Evolutionary conservation across 2,329 filamentous ascomycete genomes (phyloP), one percentile per base, ranked within the genome.

Genomic region (Coniochaeta pulveracea): DNA sequence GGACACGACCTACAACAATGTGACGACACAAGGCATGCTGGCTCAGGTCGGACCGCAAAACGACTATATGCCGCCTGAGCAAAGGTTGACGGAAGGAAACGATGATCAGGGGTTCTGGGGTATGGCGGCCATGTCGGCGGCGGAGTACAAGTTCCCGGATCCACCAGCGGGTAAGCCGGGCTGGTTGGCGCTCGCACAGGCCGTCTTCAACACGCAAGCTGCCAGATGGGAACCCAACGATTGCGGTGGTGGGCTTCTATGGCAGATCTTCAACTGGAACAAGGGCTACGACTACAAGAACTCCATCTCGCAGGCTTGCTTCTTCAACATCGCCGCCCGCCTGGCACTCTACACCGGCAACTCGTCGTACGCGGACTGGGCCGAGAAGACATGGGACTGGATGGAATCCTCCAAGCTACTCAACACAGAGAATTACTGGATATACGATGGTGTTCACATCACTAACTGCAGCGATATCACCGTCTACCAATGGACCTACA

Each of bases 211-310:
- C 49, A 76, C 73, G 2, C 81, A 86, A 47, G 73, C 72, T 5
- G 58, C 63, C 18, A 70, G 83, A 22, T 89, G 83, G 83, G 80
- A 88, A 40, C 62, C 54, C 1, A 53, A 60, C 1, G 58, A 69
- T 29, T 89, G 83, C 43, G 65, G 64, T 12, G 83, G 83, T 26
- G 84, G 83, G 5, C 52, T 88, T 32, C 70, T 79, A 41, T 86
- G 81, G 81, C 84, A 91, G 55, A 84, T 91, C 32, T 88, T 81
- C 51, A 64, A 70, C 3, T 85, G 82, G 63, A 88, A 89, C 48
- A 72, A 68, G 25, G 85, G 84, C 6, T 91, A 77, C 30, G 30
- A 33, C 30, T 33, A 33, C 30, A 33, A 33, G 30, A 33, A 33
- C 30, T 33, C 30, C 8, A 33, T 33, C 21, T 33, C 30, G 19